These are phyloP conservation scores for Debaryomycetaceae sp. DNA, from an alignment of 1,139 yeast species.

Conservation along the genomic window DNA sequence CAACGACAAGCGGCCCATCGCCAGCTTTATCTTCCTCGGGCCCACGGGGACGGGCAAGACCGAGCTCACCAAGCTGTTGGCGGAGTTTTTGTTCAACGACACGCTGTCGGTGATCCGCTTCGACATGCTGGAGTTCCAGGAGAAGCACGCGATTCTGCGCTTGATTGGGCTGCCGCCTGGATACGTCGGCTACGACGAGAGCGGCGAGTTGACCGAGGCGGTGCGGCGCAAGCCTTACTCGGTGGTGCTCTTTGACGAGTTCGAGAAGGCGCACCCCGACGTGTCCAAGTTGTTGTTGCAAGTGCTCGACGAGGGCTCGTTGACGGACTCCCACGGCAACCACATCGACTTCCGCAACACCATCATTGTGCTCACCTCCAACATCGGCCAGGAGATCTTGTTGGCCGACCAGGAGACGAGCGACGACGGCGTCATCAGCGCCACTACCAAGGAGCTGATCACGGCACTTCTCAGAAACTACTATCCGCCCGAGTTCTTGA, in stretches of 20 bases:
- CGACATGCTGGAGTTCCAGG: constrained; percentile 98
- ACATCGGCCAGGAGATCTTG: constrained; percentile 88
- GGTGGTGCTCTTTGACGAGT: constrained; percentile 89
- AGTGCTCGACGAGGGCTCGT: constrained; percentile 89
- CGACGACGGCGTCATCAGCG: constrained; percentile 44
- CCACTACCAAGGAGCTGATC: constrained; percentile 53
- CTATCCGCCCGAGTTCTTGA: constrained; percentile 93
- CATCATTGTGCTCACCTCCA: constrained; percentile 94
- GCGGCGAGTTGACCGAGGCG: constrained; percentile 95
- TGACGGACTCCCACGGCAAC: constrained; percentile 93
- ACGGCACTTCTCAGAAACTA: constrained; percentile 60
- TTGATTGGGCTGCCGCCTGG: constrained; percentile 98
- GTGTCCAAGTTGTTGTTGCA: constrained; percentile 83
- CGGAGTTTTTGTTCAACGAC: constrained; percentile 87
- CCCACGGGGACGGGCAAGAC: constrained; percentile 99
- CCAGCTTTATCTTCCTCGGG: constrained; percentile 92
- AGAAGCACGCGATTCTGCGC: constrained; percentile 83
- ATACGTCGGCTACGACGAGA: constrained; percentile 92
- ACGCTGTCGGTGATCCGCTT: constrained; percentile 81
- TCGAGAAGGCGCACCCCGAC: constrained; percentile 96
- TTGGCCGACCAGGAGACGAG: constrained; percentile 49
- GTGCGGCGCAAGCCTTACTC: constrained; percentile 93
- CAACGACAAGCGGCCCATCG: constrained; percentile 90
- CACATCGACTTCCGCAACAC: constrained; percentile 92
- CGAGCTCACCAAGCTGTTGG: constrained; percentile 85